Evolutionary conservation across 208 protist genomes (phyloP), one percentile per base, ranked within the genome.

Genomic region (Leishmania major): DNA sequence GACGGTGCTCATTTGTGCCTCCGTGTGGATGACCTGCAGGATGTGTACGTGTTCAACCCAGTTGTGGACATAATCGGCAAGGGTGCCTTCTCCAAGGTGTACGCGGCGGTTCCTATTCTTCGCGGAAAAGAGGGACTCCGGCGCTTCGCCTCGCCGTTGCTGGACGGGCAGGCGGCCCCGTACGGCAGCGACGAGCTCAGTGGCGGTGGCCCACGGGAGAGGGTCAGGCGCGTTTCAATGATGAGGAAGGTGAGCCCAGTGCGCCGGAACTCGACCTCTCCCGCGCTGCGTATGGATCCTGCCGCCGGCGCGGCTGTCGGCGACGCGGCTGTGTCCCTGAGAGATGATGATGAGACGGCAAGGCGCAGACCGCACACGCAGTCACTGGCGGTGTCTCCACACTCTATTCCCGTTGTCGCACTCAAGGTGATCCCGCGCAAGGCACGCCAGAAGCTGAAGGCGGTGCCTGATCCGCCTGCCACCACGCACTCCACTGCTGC

Each of bases 31-130:
- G 88, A 87, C 77, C 59, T 97, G 60, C 93, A 97, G 82, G 92
- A 97, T 19, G 77, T 77, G 5, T 97, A 95, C 85, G 84, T 88
- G 62, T 97, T 94, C 87, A 87, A 97, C 75, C 90, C 92, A 0
- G 77, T 92, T 1, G 82, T 89, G 45, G 93, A 97, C 75, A 78
- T 81, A 62, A 85, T 97, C 59, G 93, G 92, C 28, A 85, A 88
- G 70, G 93, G 93, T 4, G 90, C 92, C 28, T 97, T 94, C 81
- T 94, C 92, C 4, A 83, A 91, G 75, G 93, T 97, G 47, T 97
- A 94, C 81, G 91, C 91, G 8, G 93, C 93, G 5, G 75, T 95
- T 40, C 93, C 91, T 0, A 87, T 93, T 19, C 84, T 94, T 74
- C 82, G 90, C 28, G 90, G 85, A 6, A 71, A 43, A n/a, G 78